Evolutionary conservation across 1,284 basidiomycete genomes (phyloP), one percentile per base, ranked within the genome.

Genomic region (Testicularia cyperi): DNA sequence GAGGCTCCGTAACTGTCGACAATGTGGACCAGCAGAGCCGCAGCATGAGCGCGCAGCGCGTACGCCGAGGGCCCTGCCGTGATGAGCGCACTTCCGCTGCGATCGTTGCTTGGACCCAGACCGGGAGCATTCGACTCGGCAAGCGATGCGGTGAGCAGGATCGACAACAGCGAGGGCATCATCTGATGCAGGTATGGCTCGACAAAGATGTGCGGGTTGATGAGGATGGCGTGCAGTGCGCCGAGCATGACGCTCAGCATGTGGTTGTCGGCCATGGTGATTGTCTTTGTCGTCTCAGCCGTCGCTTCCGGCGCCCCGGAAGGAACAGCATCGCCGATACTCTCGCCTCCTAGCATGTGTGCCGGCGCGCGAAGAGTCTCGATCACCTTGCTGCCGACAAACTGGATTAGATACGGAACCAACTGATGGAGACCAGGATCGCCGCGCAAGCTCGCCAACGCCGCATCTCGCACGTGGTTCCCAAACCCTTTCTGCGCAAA

Each of bases 161-260:
- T 87, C 4, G 92, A 94, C 20, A 98, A 84, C 29, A 96, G 83
- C 0, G 92, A 87, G 1, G 92, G 92, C 10, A 98, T 84, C 35
- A 97, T 83, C 86, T 97, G 94, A 72, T 97, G 94, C 5, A 98
- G 81, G 88, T 94, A 53, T 13, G 92, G 94, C 78, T 98, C 94
- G 21, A 97, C 85, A 71, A 94, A 96, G n/a, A 98, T 2, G 86
- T 87, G 40, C 81, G 82, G 75, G 92, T 98, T 63, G 25, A 60
- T 45, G 21, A 74, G 53, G 31, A 74, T 48, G 7, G 68, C 65
- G 32, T 70, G 64, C 25, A 75, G 43, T 16, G 72, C 66, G 47
- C 54, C 51, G 24, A 74, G 53, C 49, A 75, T 68, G 3, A 63
- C 63, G 20, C 58, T 35, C n/a, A 75, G 54, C 42, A 65, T 54